Percentiles rank a stretch among this genome's conserved stretches.
phyloP scores from a whole-genome alignment of 371 early-diverging fungal genomes.

The Lichtheimia hyalospora region DNA sequence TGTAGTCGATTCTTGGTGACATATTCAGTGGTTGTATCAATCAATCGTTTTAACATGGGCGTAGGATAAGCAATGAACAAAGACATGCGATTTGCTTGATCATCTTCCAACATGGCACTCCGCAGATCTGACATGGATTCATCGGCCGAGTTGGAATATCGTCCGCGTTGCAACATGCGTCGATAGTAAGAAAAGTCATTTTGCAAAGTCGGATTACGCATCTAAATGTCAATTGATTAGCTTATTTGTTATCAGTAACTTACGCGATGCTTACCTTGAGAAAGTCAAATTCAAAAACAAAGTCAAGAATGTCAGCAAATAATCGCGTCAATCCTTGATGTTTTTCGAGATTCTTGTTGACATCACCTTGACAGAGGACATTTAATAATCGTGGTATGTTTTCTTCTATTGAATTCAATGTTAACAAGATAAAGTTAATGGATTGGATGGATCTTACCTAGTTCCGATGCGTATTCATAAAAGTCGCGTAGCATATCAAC shows the following conservation, averaged over 20 bases:
- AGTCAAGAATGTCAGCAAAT: constrained; percentile 81
- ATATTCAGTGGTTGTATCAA: constrained; percentile 69
- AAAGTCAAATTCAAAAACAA: constrained; percentile 87
- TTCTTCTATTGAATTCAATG: constrained; percentile 47
- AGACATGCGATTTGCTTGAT: constrained; percentile 89
- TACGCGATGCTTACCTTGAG: constrained; percentile 61
- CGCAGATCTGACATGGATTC: constrained; percentile 45
- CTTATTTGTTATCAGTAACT: no score
- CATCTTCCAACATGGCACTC: constrained; percentile 77
- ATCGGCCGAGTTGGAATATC: constrained; percentile 21
- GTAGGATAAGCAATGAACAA: constrained; percentile 94
- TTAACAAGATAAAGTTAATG: no score
- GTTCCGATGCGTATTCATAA: constrained; percentile 71
- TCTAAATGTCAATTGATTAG: constrained; percentile 44
- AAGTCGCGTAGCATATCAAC: constrained; percentile 76
- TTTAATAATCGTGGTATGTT: constrained; percentile 68
- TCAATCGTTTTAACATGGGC: constrained; percentile 87
- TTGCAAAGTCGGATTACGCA: constrained; percentile 88
- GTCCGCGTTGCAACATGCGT: constrained; percentile 80
- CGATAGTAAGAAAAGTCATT: constrained; percentile 97
- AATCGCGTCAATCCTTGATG: constrained; percentile 78
- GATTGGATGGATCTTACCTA: constrained; percentile 50
- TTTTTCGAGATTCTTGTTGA: constrained; percentile 63
- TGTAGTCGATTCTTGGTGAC: constrained; percentile 50
- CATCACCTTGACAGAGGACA: constrained; percentile 74